Base-by-base conservation (phyloP, 1,284 basidiomycete genomes). In the Rhizoctonia solani region DNA sequence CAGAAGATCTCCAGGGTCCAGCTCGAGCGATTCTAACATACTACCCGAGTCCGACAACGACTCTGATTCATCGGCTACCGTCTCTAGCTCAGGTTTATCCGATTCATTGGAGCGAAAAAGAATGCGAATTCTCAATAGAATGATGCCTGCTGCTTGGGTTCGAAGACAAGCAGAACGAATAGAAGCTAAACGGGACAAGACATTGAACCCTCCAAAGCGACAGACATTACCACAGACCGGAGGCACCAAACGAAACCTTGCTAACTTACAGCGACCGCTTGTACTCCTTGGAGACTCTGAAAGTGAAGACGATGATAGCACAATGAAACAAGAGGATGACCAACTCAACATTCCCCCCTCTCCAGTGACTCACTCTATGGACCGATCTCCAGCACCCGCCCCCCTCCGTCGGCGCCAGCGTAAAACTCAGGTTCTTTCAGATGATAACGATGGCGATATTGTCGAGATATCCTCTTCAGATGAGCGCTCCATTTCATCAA, bases 81-180 rank as follows among this genome's bases (percentile, higher is more conserved):
- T 21, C n/a, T 53, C 61, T 19, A 54, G 39, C 50, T 46, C 61
- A 16, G 50, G 19, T 21, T 54, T 42, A 13, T 8, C 37, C 5
- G 47, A 50, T 16, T 52, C 61, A 46, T 25, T 52, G 2, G 61
- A 66, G 27, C 61, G 61, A 30, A 54, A 66, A 44, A 23, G 61
- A 13, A 19, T 66, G 16, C 61, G 61, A 21, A 66, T 66, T 29
- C 30, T 66, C 19, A 29, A 46, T 19, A 37, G 50, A 27, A 66
- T 66, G 61, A 66, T 66, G 61, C 61, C 61, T 4, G 61, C 61
- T 8, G 61, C 61, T 19, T 66, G 61, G 61, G 50, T 66, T 3
- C 61, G 61, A 1, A 21, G 61, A 13, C 61, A 66, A 46, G 14
- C 54, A 39, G 61, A 66, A 34, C 32, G 52, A 34, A 54, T 9